These are phyloP conservation scores for Ceratobasidium sp. DNA, from an alignment of 1,284 basidiomycete species.

Conservation along the genomic window DNA sequence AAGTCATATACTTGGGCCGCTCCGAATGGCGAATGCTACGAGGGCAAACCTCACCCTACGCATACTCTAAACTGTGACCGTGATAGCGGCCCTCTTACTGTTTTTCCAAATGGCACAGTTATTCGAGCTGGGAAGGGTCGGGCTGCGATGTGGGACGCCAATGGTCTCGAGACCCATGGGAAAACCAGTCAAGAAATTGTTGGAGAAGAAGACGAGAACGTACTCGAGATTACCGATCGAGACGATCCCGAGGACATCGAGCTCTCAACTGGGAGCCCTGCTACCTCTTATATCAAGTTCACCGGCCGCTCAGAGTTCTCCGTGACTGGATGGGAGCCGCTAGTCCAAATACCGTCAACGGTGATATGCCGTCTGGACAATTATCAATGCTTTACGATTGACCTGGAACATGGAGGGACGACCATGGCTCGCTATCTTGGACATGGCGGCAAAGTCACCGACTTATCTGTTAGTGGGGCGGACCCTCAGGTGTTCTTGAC, in stretches of 20 bases:
- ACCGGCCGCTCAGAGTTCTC: slow-evolving; percentile 1
- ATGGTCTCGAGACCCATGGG: slow-evolving; percentile 28
- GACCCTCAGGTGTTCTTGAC: slow-evolving; percentile 37
- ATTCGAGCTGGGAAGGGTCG: slow-evolving; percentile 25
- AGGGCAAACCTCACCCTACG: background rate
- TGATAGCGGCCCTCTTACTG: slow-evolving; percentile 3
- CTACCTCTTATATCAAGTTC: slow-evolving; percentile 26
- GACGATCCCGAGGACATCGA: slow-evolving; percentile 33
- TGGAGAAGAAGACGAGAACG: background rate
- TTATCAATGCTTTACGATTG: slow-evolving; percentile 22
- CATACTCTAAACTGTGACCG: slow-evolving; percentile 26
- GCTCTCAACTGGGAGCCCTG: slow-evolving; percentile 10
- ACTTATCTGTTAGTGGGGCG: background rate
- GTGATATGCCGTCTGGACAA: slow-evolving; percentile 4
- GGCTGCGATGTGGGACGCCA: slow-evolving; percentile 16
- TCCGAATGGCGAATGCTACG: slow-evolving; percentile 2
- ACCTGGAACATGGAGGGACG: slow-evolving; percentile 25
- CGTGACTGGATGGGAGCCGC: background rate
- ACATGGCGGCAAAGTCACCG: slow-evolving; percentile 32
- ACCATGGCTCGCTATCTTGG: slow-evolving; percentile 17
- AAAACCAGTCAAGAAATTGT: background rate
- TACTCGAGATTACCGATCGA: background rate
- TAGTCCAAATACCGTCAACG: slow-evolving; percentile 2
- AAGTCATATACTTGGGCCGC: slow-evolving; percentile 27
- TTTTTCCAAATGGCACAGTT: slow-evolving; percentile 17